Percentiles rank a stretch among this genome's conserved stretches.
These are phyloP conservation scores for Calonectria pseudoturangicola DNA, from an alignment of 2,329 filamentous ascomycete species.

Conservation along the genomic window DNA sequence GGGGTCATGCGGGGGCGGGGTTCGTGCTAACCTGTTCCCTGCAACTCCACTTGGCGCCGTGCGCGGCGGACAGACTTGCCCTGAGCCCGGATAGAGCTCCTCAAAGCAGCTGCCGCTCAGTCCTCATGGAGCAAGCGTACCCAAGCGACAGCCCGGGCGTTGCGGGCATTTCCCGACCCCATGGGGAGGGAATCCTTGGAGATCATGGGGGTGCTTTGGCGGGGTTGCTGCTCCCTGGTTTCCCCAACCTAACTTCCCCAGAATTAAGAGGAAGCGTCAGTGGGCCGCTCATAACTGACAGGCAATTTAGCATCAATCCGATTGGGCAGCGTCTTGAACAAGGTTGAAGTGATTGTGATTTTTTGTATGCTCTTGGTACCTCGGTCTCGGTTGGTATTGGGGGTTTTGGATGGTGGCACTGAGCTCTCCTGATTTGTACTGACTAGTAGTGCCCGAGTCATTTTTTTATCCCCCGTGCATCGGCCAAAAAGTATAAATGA, in stretches of 20 bases:
- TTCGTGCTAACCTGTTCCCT: neutral
- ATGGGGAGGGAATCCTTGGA: conserved; percentile 20
- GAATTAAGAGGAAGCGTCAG: conserved; percentile 9
- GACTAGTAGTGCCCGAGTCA: conserved; percentile 31
- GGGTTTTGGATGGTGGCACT: conserved; percentile 1
- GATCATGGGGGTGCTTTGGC: neutral
- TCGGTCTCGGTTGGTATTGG: neutral
- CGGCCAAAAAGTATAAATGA: conserved; percentile 32
- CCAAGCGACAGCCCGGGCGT: neutral
- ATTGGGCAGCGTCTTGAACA: conserved; percentile 8
- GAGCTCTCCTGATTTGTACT: conserved; percentile 21
- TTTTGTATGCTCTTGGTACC: neutral
- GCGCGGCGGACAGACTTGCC: conserved; percentile 30
- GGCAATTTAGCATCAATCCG: conserved; percentile 5
- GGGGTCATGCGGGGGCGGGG: conserved; percentile 31
- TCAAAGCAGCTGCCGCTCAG: neutral
- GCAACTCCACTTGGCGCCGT: conserved; percentile 27
- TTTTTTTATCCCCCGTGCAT: conserved; percentile 8
- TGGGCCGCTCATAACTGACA: conserved; percentile 6
- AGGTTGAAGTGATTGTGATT: neutral
- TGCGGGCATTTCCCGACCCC: conserved; percentile 3
- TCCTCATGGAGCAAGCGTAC: neutral
- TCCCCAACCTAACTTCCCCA: conserved; percentile 34
- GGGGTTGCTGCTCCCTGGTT: conserved; percentile 24
- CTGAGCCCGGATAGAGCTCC: neutral